Evolutionary conservation across 148 eudicot species (phyloP), one percentile per base, ranked within the genome.

Genomic region (Oxyria digyna): DNA sequence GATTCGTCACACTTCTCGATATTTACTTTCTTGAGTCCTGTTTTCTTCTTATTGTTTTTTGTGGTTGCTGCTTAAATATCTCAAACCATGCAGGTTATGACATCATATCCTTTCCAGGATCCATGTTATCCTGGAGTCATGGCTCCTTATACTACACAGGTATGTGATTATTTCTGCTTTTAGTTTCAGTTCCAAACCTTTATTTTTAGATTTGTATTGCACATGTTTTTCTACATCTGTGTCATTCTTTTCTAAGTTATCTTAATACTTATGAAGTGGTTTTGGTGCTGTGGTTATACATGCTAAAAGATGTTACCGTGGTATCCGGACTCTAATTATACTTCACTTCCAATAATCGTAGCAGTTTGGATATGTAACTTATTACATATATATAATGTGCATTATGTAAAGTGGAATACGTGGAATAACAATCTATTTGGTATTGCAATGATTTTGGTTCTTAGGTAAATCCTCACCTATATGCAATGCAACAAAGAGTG

Each of bases 41-140:
- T 67, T 29, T 5, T 69, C 14, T 29, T 31, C 17, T 20, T 27
- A 21, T 27, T 57, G 32, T 6, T 62, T 12, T 48, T 21, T 68
- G n/a, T 10, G 0, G 46, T 42, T 69, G 31, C 3, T 46, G 68
- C 29, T 62, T 40, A 71, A 33, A 26, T 2, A 0, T 46, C 26
- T 65, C 11, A 23, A 35, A 31, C 1, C 6, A 55, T 69, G 71
- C 79, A 87, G 92, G 81, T 76, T 73, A 69, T 87, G 83, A 75
- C 96, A 31, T 75, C 96, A 48, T 82, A 85, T 73, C 83, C 84
- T 32, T 81, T 79, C 72, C 79, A 80, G 62, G 92, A 87, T 72
- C 85, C 87, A 12, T 80, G 75, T 77, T 81, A 81, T 79, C 86
- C 79, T 1, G 91, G 87, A 71, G 46, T 79, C 42, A 68, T 89